A percentile compares a stretch with the other conserved stretches of the same genome.
Conservation (phyloP, 2,329 filamentous ascomycete genomes). For the Hymenoscyphus salicellus region DNA sequence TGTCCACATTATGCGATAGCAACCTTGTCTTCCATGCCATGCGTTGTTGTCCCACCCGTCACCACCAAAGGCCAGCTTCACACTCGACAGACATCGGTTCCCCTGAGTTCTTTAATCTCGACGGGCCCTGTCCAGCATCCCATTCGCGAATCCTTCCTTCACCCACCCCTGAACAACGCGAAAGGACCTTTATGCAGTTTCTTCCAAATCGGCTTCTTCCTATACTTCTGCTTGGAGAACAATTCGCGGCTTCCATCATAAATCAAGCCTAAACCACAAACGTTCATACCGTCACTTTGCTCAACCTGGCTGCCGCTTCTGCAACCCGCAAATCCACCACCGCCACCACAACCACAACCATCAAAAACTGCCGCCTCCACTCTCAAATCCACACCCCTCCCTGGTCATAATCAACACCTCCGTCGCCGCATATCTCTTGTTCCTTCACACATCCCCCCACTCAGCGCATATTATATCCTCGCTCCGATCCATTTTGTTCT, state of each 20-base stretch:
- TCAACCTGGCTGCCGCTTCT: background rate
- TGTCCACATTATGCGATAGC: constrained; percentile 18
- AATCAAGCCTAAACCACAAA: background rate
- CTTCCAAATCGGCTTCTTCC: constrained; percentile 3
- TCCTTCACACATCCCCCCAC: constrained; percentile 8
- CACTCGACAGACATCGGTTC: background rate
- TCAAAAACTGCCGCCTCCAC: background rate
- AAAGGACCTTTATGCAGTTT: background rate
- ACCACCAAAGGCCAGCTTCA: background rate
- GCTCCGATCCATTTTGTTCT: constrained; percentile 31
- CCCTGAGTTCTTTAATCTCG: constrained; percentile 19
- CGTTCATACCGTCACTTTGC: background rate
- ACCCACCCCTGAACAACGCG: constrained; percentile 8
- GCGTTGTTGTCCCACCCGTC: constrained; percentile 26
- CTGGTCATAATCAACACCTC: constrained; percentile 14
- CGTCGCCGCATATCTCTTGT: constrained; percentile 7
- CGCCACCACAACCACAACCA: background rate
- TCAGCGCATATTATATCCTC: constrained; percentile 28
- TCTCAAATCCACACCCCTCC: constrained; percentile 5
- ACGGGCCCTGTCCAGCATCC: constrained; percentile 12
- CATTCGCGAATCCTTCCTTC: constrained; percentile 25
- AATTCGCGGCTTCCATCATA: background rate
- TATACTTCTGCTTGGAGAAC: background rate
- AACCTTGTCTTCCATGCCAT: constrained; percentile 36
- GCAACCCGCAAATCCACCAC: background rate